Evolutionary conservation across 2,329 filamentous ascomycete species (phyloP).

Genomic region (Colletotrichum somersetense): DNA sequence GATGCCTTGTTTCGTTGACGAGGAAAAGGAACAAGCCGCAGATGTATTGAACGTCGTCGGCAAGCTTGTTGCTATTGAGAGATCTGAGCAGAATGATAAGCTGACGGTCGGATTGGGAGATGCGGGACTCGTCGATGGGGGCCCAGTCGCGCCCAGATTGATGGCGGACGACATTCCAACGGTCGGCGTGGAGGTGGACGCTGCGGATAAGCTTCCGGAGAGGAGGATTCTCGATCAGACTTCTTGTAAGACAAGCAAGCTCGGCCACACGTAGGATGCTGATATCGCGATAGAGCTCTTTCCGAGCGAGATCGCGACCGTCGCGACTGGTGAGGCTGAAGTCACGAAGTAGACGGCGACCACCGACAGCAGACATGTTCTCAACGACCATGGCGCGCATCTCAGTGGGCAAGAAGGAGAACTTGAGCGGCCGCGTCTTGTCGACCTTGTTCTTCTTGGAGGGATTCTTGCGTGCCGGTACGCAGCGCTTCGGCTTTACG

Average conservation of each 20-base stretch:
- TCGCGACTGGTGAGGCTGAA: slow-evolving; percentile 7
- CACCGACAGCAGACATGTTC: neutral
- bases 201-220: neutral
- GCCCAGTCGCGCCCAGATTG: neutral
- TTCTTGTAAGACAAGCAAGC: slow-evolving; percentile 14
- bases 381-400: slow-evolving; percentile 9
- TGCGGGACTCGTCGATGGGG: neutral
- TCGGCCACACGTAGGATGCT: neutral
- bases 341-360: neutral
- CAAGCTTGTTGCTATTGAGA: neutral
- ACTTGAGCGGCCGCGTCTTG: neutral
- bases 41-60: slow-evolving; percentile 19
- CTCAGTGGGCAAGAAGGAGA: slow-evolving; percentile 22
- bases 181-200: neutral
- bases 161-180: neutral
- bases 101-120: slow-evolving; percentile 11
- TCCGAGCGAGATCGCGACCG: neutral
- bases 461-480: neutral
- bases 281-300: slow-evolving; percentile 28
- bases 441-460: neutral
- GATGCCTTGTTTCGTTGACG: neutral
- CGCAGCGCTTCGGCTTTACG: neutral
- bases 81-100: slow-evolving; percentile 17
- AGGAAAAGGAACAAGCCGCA: slow-evolving; percentile 20
- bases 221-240: slow-evolving; percentile 25